These are phyloP conservation scores for Sporothrix protearum DNA, from an alignment of 2,329 filamentous ascomycete species.

Conservation along the genomic window DNA sequence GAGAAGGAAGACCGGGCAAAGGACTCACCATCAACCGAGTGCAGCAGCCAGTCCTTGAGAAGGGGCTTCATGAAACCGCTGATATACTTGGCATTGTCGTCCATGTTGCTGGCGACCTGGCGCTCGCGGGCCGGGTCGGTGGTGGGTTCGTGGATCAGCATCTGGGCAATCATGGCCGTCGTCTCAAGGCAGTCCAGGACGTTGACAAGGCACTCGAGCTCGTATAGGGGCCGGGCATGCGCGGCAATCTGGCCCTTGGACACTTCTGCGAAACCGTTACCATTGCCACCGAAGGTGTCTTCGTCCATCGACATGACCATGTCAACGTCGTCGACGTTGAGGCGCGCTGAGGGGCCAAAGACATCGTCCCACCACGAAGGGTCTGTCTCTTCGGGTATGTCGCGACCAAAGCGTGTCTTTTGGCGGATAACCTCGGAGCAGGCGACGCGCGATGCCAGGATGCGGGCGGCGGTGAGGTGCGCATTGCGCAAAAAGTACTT, in stretches of 20 bases:
- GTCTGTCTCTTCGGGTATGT: conserved; percentile 38
- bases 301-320: conserved; percentile 36
- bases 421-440: conserved; percentile 48
- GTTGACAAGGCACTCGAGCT: conserved; percentile 64
- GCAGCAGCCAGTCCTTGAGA: conserved; percentile 61
- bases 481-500: conserved; percentile 73
- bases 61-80: conserved; percentile 58
- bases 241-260: conserved; percentile 44
- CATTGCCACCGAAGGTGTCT: conserved; percentile 28
- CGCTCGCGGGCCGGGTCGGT: conserved; percentile 43
- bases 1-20: not conserved
- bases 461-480: conserved; percentile 53
- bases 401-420: conserved; percentile 36
- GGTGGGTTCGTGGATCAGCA: conserved; percentile 45
- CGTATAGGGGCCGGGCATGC: conserved; percentile 61
- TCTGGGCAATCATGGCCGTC: conserved; percentile 55
- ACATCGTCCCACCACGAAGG: conserved; percentile 37
- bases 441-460: conserved; percentile 49
- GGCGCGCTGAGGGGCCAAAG: conserved; percentile 31
- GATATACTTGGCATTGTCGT: conserved; percentile 50
- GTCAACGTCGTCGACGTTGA: conserved; percentile 18
- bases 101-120: conserved; percentile 54
- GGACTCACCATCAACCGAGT: conserved; percentile 52
- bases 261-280: conserved; percentile 30
- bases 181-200: conserved; percentile 66